A percentile compares a stretch with the other conserved stretches of the same genome.
phyloP scores from a whole-genome alignment of 2,329 filamentous ascomycete species.

The Bipolaris cookei region DNA sequence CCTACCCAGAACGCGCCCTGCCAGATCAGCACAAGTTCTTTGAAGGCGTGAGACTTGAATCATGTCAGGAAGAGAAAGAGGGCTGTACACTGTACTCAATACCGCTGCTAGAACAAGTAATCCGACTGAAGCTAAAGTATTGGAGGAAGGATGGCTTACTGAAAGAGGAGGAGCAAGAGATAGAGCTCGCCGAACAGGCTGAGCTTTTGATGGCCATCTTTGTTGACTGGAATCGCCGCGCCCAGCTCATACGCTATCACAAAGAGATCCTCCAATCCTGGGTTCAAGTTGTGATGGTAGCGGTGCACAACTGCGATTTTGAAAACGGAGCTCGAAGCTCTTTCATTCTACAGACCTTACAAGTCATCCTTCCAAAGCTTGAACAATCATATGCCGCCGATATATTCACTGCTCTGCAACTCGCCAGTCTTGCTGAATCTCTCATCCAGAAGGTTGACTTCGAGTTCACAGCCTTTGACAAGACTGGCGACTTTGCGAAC shows the following conservation, averaged over 20 bases:
- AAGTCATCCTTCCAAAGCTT: slow-evolving; percentile 85
- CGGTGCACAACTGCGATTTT: slow-evolving; percentile 82
- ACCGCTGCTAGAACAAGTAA: slow-evolving; percentile 73
- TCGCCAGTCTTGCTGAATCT: slow-evolving; percentile 77
- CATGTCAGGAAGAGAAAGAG: slow-evolving; percentile 66
- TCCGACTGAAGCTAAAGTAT: slow-evolving; percentile 72
- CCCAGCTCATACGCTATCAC: slow-evolving; percentile 62
- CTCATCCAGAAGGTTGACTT: slow-evolving; percentile 75
- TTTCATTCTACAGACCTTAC: slow-evolving; percentile 84
- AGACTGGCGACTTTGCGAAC: slow-evolving; percentile 73
- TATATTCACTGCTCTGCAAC: slow-evolving; percentile 72
- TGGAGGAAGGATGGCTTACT: slow-evolving; percentile 54
- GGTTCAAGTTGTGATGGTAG: slow-evolving; percentile 82
- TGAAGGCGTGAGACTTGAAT: slow-evolving; percentile 68
- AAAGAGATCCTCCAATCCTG: slow-evolving; percentile 78
- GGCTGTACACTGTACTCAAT: slow-evolving; percentile 69
- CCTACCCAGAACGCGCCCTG: slow-evolving; percentile 56
- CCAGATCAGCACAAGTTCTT: slow-evolving; percentile 66
- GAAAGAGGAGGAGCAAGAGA: slow-evolving; percentile 45
- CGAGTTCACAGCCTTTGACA: slow-evolving; percentile 53
- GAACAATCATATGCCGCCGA: slow-evolving; percentile 76
- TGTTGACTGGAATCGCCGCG: slow-evolving; percentile 67
- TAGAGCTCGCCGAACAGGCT: slow-evolving; percentile 57
- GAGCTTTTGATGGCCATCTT: slow-evolving; percentile 64
- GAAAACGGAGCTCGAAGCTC: slow-evolving; percentile 73